Percentiles rank a stretch among this genome's conserved stretches.
Evolutionary conservation across 768 basidiomycete species (phyloP).

Genomic region (Mycena metata): DNA sequence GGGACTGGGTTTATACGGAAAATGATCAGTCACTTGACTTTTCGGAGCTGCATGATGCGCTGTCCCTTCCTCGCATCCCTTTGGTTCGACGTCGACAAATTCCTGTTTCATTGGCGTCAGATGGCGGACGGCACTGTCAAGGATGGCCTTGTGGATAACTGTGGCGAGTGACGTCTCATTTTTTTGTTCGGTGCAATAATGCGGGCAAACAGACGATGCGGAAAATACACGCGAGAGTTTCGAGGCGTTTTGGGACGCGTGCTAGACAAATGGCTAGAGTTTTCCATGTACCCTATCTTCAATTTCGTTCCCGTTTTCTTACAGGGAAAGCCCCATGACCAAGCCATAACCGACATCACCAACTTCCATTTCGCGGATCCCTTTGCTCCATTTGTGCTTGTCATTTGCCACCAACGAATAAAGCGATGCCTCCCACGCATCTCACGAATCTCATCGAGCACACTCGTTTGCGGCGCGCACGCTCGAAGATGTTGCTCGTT

Average conservation of each 20-base stretch:
- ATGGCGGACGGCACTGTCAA: not conserved
- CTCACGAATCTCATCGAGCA: not conserved
- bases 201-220: not conserved
- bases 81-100: conserved; percentile 6
- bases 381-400: too few species aligned
- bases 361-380: too few species aligned
- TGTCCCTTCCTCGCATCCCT: not conserved
- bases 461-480: not conserved
- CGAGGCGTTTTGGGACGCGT: not conserved
- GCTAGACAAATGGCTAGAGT: too few species aligned
- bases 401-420: too few species aligned
- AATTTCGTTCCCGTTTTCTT: too few species aligned
- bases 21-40: not conserved
- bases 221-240: not conserved
- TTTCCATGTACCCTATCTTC: too few species aligned
- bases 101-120: not conserved
- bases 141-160: not conserved
- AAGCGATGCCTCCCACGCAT: not conserved
- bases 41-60: not conserved
- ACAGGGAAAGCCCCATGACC: too few species aligned
- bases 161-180: not conserved
- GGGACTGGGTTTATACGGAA: not conserved
- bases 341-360: too few species aligned
- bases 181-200: not conserved
- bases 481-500: not conserved